These are phyloP conservation scores for Monarda citriodora DNA, from an alignment of 305 asterid genomes.

Conservation along the genomic window DNA sequence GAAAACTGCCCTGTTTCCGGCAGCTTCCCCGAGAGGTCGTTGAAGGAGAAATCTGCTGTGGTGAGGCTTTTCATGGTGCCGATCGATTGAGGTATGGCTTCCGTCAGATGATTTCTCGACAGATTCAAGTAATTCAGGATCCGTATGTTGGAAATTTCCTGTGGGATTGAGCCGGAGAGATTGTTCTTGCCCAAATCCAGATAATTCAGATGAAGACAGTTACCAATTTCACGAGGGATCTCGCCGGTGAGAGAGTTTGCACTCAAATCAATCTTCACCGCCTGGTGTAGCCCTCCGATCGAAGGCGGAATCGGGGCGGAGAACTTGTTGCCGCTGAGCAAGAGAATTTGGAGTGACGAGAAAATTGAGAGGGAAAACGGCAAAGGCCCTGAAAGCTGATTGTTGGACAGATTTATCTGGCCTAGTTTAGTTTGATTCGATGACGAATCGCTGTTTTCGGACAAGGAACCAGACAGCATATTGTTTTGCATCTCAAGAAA, in stretches of 20 bases:
- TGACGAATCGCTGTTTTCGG: slow-evolving; percentile 43
- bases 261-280: slow-evolving; percentile 73
- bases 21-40: slow-evolving; percentile 77
- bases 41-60: slow-evolving; percentile 93
- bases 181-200: slow-evolving; percentile 88
- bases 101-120: slow-evolving; percentile 77
- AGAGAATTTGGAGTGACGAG: slow-evolving; percentile 69
- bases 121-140: slow-evolving; percentile 85
- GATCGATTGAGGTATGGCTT: slow-evolving; percentile 61
- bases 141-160: slow-evolving; percentile 55
- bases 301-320: slow-evolving; percentile 84
- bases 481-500: slow-evolving; percentile 89
- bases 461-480: slow-evolving; percentile 65
- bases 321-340: slow-evolving; percentile 69
- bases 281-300: slow-evolving; percentile 71
- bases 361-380: slow-evolving; percentile 73
- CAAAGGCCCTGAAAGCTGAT: slow-evolving; percentile 66
- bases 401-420: slow-evolving; percentile 82
- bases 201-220: slow-evolving; percentile 68
- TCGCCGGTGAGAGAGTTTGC: slow-evolving; percentile 60
- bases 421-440: slow-evolving; percentile 49
- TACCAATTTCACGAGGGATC: slow-evolving; percentile 79
- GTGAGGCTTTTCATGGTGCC: slow-evolving; percentile 91
- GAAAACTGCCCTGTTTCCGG: slow-evolving; percentile 90
- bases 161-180: slow-evolving; percentile 75